Evolutionary conservation across 768 basidiomycete genomes (phyloP).

Genomic region (Tylopilus vinaceipallidus): DNA sequence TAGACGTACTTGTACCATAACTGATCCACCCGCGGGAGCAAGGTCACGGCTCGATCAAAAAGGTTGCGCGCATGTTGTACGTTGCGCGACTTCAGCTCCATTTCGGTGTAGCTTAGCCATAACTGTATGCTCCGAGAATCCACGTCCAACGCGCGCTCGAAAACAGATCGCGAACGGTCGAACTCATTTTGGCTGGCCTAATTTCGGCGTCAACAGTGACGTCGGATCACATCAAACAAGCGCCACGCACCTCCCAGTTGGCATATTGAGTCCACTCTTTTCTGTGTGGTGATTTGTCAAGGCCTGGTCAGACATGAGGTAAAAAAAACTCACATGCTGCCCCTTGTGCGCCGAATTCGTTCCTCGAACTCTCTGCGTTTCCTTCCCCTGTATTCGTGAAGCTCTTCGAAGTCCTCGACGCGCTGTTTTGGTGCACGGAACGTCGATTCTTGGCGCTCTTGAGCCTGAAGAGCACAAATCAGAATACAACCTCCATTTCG

Average conservation of each 20-base stretch:
- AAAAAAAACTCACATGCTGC: constrained; percentile 63
- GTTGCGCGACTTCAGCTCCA: constrained; percentile 97
- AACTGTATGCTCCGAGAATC: constrained; percentile 86
- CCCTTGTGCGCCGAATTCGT: constrained; percentile 73
- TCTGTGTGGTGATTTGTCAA: constrained; percentile 35
- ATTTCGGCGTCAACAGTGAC: constrained; percentile 3
- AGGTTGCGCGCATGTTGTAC: constrained; percentile 96
- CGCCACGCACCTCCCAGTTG: constrained; percentile 68
- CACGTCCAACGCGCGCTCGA: constrained; percentile 95
- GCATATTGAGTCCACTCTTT: constrained; percentile 89
- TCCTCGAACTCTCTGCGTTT: constrained; percentile 96
- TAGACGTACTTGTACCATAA: constrained; percentile 99
- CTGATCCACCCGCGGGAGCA: constrained; percentile 94
- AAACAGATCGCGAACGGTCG: constrained; percentile 90
- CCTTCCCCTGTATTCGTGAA: constrained; percentile 86
- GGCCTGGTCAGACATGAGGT: background rate
- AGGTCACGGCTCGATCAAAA: constrained; percentile 94
- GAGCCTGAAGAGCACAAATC: constrained; percentile 54
- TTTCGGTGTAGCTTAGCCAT: constrained; percentile 94
- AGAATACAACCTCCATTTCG: background rate
- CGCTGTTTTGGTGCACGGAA: constrained; percentile 93
- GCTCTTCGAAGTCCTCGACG: constrained; percentile 92
- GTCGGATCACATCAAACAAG: background rate
- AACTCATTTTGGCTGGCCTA: constrained; percentile 96
- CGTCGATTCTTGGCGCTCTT: constrained; percentile 93